These are phyloP conservation scores for Drechslerella coelobrocha DNA, from an alignment of 2,329 filamentous ascomycete species.

Conservation along the genomic window DNA sequence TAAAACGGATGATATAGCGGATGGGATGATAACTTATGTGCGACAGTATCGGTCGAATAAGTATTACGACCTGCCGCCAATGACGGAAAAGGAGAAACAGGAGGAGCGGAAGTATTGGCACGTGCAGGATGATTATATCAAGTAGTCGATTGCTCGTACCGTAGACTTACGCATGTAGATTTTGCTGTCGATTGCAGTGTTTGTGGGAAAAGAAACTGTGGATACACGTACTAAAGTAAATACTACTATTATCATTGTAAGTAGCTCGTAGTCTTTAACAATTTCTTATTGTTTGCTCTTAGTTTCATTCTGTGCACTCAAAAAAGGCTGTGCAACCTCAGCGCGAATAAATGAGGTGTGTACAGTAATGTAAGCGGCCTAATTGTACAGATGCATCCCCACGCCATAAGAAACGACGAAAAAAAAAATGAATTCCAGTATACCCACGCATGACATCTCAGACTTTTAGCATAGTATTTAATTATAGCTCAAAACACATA, in stretches of 20 bases:
- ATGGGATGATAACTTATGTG: constrained; percentile 86
- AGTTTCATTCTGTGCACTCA: no score
- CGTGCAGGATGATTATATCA: constrained; percentile 73
- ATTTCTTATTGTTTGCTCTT: constrained; percentile 25
- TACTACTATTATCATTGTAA: neutral
- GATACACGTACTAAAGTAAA: neutral
- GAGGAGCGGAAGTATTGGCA: constrained; percentile 98
- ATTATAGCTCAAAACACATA: no score
- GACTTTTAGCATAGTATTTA: no score
- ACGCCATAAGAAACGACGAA: no score
- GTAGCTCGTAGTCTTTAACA: neutral
- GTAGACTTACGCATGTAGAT: constrained; percentile 9
- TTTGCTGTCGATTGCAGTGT: constrained; percentile 2
- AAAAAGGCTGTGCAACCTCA: no score
- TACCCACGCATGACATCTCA: no score
- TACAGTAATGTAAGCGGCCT: no score
- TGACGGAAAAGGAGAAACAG: constrained; percentile 90
- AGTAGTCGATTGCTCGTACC: constrained; percentile 15
- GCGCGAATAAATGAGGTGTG: no score
- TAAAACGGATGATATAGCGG: constrained; percentile 77
- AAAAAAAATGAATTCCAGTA: no score
- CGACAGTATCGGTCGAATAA: constrained; percentile 75
- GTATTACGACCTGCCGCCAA: constrained; percentile 91
- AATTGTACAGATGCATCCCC: no score
- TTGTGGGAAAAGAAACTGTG: neutral